A percentile compares a stretch with the other conserved stretches of the same genome.
phyloP scores from a whole-genome alignment of 768 basidiomycete species.

The Sporobolomyces pararoseus region DNA sequence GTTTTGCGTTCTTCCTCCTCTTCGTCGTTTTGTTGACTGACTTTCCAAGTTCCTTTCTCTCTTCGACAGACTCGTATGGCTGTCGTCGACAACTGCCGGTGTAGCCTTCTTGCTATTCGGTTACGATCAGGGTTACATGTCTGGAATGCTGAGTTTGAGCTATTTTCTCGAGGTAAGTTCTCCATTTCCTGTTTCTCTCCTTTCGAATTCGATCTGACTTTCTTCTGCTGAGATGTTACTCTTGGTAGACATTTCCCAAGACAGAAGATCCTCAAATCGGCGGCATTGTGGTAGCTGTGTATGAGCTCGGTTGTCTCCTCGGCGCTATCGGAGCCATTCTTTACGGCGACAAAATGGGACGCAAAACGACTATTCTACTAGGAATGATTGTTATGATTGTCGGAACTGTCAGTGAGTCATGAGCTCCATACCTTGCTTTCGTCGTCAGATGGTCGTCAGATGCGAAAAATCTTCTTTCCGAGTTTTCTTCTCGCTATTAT shows the following conservation, averaged over 20 bases:
- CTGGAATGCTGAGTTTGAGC: background rate
- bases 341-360: slow-evolving; percentile 43
- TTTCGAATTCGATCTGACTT: background rate
- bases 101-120: slow-evolving; percentile 9
- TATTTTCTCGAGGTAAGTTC: slow-evolving; percentile 10
- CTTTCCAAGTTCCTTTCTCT: background rate
- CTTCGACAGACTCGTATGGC: slow-evolving; percentile 6
- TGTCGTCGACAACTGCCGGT: slow-evolving; percentile 14
- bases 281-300: no score
- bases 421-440: no score
- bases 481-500: background rate
- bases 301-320: slow-evolving; percentile 41
- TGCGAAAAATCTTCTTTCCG: no score
- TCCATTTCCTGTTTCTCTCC: background rate
- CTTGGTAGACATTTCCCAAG: no score
- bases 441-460: no score
- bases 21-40: background rate
- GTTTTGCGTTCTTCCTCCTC: background rate
- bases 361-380: slow-evolving; percentile 42
- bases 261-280: no score
- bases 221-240: no score
- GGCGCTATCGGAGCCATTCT: slow-evolving; percentile 44
- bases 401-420: slow-evolving; percentile 8
- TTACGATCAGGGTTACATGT: slow-evolving; percentile 15
- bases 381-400: slow-evolving; percentile 41